Percentiles rank a stretch among this genome's conserved stretches.
phyloP scores from a whole-genome alignment of 2,329 filamentous ascomycete genomes.

The Dactylella cylindrospora region DNA sequence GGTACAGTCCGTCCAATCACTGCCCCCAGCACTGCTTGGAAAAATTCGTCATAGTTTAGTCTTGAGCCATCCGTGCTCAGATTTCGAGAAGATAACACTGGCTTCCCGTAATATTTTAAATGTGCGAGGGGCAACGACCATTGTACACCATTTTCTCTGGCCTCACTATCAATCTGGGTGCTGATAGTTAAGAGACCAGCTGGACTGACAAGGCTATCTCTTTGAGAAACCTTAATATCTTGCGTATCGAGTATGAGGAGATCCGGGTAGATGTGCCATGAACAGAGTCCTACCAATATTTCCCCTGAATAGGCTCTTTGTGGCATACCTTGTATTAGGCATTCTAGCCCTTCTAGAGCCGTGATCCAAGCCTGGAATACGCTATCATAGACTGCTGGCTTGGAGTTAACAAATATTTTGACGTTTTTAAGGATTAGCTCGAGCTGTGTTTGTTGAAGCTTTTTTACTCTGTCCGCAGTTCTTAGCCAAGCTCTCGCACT shows the following conservation, averaged over 20 bases:
- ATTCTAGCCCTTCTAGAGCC: constrained; percentile 47
- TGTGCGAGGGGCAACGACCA: constrained; percentile 26
- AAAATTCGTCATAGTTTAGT: constrained; percentile 17
- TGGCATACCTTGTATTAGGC: constrained; percentile 46
- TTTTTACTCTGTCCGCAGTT: constrained; percentile 48
- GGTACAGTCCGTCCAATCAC: background rate
- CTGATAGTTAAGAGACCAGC: constrained; percentile 17
- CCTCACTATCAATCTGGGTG: background rate
- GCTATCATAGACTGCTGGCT: constrained; percentile 40
- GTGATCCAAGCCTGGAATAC: constrained; percentile 47
- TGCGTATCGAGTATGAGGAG: constrained; percentile 20
- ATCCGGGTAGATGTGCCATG: constrained; percentile 49
- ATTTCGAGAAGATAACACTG: constrained; percentile 1
- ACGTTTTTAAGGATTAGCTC: constrained; percentile 48
- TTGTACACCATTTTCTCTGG: constrained; percentile 6
- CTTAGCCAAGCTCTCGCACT: constrained; percentile 51
- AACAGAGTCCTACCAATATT: constrained; percentile 45
- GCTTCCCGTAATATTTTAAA: constrained; percentile 21
- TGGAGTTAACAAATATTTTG: constrained; percentile 43
- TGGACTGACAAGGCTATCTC: constrained; percentile 3
- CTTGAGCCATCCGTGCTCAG: constrained; percentile 5
- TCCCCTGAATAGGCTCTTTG: constrained; percentile 33
- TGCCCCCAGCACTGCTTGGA: constrained; percentile 1
- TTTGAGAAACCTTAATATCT: constrained; percentile 9
- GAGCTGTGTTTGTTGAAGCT: constrained; percentile 46